Base-by-base conservation (phyloP, 2,329 filamentous ascomycete species). In the Cercospora berteroae region DNA sequence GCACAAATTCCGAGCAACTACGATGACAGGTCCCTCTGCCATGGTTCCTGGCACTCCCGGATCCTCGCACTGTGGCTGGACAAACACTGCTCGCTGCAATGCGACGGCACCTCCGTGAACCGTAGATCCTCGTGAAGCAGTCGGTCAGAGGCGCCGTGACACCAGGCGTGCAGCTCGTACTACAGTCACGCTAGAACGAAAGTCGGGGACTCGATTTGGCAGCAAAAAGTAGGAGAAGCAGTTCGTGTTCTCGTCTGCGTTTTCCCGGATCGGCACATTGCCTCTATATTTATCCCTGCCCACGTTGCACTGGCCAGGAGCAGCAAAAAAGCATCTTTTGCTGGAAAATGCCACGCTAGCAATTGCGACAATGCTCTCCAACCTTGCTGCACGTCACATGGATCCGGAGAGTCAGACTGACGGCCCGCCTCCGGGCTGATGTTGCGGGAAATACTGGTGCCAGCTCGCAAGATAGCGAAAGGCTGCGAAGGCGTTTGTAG, bases 251-350 rank as follows among this genome's bases (percentile, higher is more conserved):
- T 23, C 7, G 44, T 36, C 27, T 23, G 33, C 60, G 60, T 9
- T 9, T 39, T 29, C 10, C 33, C 44, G 61, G 31, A 42, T 42
- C 61, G 31, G 61, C 31, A 20, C 48, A 42, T 42, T 23, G 50
- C 50, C 55, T 36, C 61, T 64, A 64, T 29, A 44, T 64, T 64
- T 64, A 56, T 39, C 50, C 50, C 25, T 57, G 61, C 59, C 59
- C 55, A 57, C 55, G 55, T 61, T 61, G 59, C 59, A 44, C 36
- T 48, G 59, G 59, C 59, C 33, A 18, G 59, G 27, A 18, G 3
- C 8, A 18, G 29, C 27, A 18, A 23, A 58, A 58, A 58, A 36
- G 31, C 55, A 58, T 33, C 48, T 55, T 25, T 5, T 20, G 48
- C 48, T 13, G 27, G 23, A 56, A 56, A 31, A 56, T 56, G 58